phyloP scores from a whole-genome alignment of 2,329 filamentous ascomycete species.

The Epichloe sibirici region DNA sequence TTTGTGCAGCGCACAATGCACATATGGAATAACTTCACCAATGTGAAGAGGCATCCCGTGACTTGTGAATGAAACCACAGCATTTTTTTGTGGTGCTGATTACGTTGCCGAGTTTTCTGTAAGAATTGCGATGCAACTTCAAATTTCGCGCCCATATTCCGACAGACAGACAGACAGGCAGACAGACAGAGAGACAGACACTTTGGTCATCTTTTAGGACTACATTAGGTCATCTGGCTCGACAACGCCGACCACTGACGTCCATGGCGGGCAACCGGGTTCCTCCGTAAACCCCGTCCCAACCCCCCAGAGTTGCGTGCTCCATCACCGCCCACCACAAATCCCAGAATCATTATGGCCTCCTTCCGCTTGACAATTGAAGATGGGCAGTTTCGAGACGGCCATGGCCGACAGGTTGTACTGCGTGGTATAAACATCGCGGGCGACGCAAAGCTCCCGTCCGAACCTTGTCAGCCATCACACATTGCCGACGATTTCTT shows the following conservation, averaged over 20 bases:
- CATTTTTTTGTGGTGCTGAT: no score
- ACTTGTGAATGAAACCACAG: not conserved
- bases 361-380: constrained; percentile 71
- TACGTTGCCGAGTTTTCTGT: no score
- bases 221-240: no score
- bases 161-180: no score
- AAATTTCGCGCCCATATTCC: no score
- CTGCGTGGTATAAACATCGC: constrained; percentile 91
- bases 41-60: not conserved
- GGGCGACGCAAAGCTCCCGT: constrained; percentile 81
- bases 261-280: not conserved
- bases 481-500: constrained; percentile 73
- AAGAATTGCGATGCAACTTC: no score
- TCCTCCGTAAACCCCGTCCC: not conserved
- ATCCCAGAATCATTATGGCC: constrained; percentile 43
- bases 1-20: not conserved
- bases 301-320: not conserved
- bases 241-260: not conserved
- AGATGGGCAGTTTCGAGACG: constrained; percentile 72
- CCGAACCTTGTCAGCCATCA: constrained; percentile 67
- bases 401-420: constrained; percentile 69
- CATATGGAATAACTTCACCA: no score
- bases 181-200: no score
- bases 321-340: not conserved
- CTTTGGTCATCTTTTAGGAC: no score